Conservation (phyloP, 495 filamentous ascomycete genomes). For the Aspergillus olivimuriae region DNA sequence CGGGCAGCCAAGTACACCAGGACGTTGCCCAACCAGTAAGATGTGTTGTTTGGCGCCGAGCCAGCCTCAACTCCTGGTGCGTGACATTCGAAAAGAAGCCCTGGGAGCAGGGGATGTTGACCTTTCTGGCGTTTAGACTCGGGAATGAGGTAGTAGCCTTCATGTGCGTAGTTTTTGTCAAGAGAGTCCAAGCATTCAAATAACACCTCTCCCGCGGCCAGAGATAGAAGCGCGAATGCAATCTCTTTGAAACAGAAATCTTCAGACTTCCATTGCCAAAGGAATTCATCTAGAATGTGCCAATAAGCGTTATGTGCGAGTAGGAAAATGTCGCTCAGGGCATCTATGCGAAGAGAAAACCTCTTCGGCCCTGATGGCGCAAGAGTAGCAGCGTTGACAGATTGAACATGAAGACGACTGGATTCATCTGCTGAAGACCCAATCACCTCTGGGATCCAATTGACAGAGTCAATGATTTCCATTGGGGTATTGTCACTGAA, state of each 20-base stretch:
- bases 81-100: conserved; percentile 12
- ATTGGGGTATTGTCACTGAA: conserved; percentile 3
- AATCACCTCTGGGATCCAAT: too few relatives aligned
- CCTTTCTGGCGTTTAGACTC: neutral
- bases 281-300: conserved; percentile 3
- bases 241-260: conserved; percentile 14
- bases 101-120: conserved; percentile 9
- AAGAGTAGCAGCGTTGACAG: neutral
- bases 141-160: conserved; percentile 13
- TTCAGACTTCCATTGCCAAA: conserved; percentile 6
- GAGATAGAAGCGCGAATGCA: conserved; percentile 13
- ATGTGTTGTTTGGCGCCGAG: conserved; percentile 12
- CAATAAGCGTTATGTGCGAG: neutral
- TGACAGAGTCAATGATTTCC: too few relatives aligned
- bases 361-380: neutral
- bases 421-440: neutral
- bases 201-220: conserved; percentile 14
- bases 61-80: conserved; percentile 9
- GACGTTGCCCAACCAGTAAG: conserved; percentile 13
- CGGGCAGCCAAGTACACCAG: conserved; percentile 11
- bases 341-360: neutral
- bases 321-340: neutral
- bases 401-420: neutral
- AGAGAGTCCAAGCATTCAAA: conserved; percentile 2
- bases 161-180: conserved; percentile 4